These are phyloP conservation scores for Prunus mume DNA, from an alignment of 306 rosid species.

Conservation along the genomic window DNA sequence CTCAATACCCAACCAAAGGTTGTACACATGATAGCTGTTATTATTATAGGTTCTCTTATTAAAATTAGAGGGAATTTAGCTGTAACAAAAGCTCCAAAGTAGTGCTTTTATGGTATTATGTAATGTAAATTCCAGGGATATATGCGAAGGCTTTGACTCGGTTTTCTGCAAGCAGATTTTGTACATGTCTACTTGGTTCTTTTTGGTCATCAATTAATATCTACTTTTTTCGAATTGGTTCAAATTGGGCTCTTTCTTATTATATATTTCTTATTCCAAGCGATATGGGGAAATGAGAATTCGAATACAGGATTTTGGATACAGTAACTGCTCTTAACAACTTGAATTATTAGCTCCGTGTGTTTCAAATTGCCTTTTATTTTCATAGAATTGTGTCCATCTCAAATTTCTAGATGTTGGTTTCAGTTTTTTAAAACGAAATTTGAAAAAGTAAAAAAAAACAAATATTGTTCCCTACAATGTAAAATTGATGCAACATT, in stretches of 20 bases:
- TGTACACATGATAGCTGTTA: slow-evolving; percentile 11
- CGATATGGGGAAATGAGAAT: too few species aligned
- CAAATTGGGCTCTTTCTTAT: neutral
- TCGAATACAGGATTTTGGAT: too few species aligned
- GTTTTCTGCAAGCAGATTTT: neutral
- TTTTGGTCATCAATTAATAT: neutral
- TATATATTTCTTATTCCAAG: too few species aligned
- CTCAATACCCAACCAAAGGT: slow-evolving; percentile 20
- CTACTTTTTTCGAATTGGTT: neutral
- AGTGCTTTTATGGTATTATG: neutral
- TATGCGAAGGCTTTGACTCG: neutral
- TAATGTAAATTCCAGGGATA: neutral
- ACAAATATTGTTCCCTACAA: too few species aligned
- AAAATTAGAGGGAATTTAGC: slow-evolving; percentile 6
- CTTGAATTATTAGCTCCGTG: too few species aligned
- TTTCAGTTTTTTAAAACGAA: neutral
- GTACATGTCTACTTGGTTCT: neutral
- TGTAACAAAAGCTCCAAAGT: neutral
- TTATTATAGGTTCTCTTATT: neutral
- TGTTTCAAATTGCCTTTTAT: neutral
- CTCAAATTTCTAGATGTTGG: neutral
- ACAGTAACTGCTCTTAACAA: too few species aligned
- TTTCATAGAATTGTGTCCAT: neutral
- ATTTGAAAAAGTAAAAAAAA: too few species aligned
- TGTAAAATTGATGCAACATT: too few species aligned